phyloP scores from a whole-genome alignment of 768 basidiomycete species.

The Galerina sulciceps region DNA sequence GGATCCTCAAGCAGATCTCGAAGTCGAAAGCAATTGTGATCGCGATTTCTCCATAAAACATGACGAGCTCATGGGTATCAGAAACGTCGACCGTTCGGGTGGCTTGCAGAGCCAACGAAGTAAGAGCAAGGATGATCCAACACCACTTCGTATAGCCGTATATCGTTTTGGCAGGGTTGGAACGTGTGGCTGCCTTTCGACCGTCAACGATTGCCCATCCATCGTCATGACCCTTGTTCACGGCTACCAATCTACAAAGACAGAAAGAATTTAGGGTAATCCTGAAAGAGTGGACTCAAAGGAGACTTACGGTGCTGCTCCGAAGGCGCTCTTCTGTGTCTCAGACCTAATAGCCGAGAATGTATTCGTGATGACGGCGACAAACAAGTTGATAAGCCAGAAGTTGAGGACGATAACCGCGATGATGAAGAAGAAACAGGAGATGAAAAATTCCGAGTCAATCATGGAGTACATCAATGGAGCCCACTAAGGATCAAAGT shows the following conservation, averaged over 20 bases:
- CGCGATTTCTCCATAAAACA: constrained; percentile 71
- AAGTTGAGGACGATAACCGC: constrained; percentile 89
- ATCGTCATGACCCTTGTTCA: constrained; percentile 65
- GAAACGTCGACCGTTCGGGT: constrained; percentile 60
- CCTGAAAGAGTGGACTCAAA: background rate
- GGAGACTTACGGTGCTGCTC: constrained; percentile 66
- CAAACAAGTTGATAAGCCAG: constrained; percentile 91
- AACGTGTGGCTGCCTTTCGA: constrained; percentile 39
- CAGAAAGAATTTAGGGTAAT: background rate
- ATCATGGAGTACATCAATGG: constrained; percentile 87
- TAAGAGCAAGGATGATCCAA: constrained; percentile 78
- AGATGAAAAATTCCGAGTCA: constrained; percentile 88
- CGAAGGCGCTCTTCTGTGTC: constrained; percentile 92
- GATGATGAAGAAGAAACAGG: constrained; percentile 85
- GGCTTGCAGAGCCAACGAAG: constrained; percentile 74
- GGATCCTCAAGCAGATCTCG: constrained; percentile 80
- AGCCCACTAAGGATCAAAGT: constrained; percentile 58
- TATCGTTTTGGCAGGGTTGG: constrained; percentile 55
- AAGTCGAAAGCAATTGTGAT: constrained; percentile 87
- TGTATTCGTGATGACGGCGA: constrained; percentile 94
- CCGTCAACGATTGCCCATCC: constrained; percentile 57
- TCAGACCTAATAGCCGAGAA: constrained; percentile 87
- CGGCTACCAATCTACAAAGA: constrained; percentile 31
- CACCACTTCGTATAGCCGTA: constrained; percentile 67
- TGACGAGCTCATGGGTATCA: constrained; percentile 44